These are phyloP conservation scores for Aspergillus sergii DNA, from an alignment of 2,329 filamentous ascomycete genomes.

Conservation along the genomic window DNA sequence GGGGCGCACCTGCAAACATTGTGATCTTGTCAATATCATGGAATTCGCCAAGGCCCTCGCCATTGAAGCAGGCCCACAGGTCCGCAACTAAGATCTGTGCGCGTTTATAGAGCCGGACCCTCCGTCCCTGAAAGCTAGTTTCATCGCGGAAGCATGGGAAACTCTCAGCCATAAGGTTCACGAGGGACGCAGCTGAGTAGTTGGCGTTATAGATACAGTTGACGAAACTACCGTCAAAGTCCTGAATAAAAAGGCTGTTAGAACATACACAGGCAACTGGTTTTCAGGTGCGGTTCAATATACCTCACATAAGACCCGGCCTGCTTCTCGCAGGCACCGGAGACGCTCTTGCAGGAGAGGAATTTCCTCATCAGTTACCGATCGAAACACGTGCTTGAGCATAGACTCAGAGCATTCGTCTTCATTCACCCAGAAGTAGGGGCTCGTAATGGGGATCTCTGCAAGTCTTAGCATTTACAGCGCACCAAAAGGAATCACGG, in stretches of 20 bases:
- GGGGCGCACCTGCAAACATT: conserved; percentile 77
- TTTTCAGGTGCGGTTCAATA: conserved; percentile 17
- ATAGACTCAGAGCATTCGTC: conserved; percentile 74
- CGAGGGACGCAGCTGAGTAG: conserved; percentile 78
- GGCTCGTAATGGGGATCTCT: conserved; percentile 86
- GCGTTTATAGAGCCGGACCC: conserved; percentile 84
- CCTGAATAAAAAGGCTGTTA: conserved; percentile 47
- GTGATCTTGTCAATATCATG: conserved; percentile 92
- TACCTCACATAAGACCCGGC: conserved; percentile 76
- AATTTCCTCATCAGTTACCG: conserved; percentile 82
- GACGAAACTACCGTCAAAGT: conserved; percentile 73
- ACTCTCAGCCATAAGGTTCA: conserved; percentile 79
- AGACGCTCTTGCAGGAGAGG: conserved; percentile 80
- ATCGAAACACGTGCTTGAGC: conserved; percentile 78
- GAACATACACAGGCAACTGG: background rate
- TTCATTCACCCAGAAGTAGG: conserved; percentile 81
- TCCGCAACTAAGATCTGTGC: conserved; percentile 96
- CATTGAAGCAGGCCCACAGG: conserved; percentile 93
- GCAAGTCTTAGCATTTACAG: conserved; percentile 21
- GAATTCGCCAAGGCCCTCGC: conserved; percentile 76
- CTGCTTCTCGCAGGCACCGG: conserved; percentile 78
- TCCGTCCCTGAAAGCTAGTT: conserved; percentile 70
- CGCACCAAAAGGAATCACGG: background rate
- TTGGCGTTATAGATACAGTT: conserved; percentile 74
- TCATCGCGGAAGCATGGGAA: conserved; percentile 89